Percentiles rank a stretch among this genome's conserved stretches.
These are phyloP conservation scores for Phytophthora ramorum DNA, from an alignment of 352 stramenopile genomes.

Conservation along the genomic window DNA sequence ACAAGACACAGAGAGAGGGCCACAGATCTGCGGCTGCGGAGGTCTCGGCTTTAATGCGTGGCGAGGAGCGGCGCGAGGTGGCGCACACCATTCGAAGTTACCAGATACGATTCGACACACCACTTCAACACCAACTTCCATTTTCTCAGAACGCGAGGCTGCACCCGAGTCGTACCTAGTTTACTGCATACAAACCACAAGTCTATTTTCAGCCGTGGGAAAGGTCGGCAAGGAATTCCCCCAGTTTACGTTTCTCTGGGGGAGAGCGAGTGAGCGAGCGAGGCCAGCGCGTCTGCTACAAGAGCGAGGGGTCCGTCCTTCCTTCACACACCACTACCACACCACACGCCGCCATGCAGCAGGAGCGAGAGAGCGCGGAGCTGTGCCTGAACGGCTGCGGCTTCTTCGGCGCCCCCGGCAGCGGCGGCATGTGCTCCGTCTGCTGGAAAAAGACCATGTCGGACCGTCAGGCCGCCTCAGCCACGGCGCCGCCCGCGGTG, in stretches of 20 bases:
- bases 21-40: conserved; percentile 21
- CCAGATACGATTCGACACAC: neutral
- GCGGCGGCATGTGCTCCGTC: conserved; percentile 83
- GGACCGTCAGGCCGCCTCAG: conserved; percentile 61
- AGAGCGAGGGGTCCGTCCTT: neutral
- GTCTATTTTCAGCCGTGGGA: neutral
- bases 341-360: conserved; percentile 61
- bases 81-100: conserved; percentile 18
- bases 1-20: conserved; percentile 15
- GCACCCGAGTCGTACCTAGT: neutral
- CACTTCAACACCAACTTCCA: neutral
- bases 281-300: neutral
- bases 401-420: conserved; percentile 78
- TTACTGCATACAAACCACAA: neutral
- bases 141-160: neutral
- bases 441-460: conserved; percentile 90
- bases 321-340: neutral
- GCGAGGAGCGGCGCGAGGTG: conserved; percentile 15
- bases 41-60: conserved; percentile 34
- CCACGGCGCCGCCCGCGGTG: neutral
- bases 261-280: neutral
- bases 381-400: conserved; percentile 80
- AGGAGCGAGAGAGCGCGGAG: conserved; percentile 79
- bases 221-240: neutral
- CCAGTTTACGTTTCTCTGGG: conserved; percentile 3